Percentiles rank a stretch among this genome's conserved stretches.
Evolutionary conservation across 2,329 filamentous ascomycete genomes (phyloP).

Genomic region (Xylaria sp.): DNA sequence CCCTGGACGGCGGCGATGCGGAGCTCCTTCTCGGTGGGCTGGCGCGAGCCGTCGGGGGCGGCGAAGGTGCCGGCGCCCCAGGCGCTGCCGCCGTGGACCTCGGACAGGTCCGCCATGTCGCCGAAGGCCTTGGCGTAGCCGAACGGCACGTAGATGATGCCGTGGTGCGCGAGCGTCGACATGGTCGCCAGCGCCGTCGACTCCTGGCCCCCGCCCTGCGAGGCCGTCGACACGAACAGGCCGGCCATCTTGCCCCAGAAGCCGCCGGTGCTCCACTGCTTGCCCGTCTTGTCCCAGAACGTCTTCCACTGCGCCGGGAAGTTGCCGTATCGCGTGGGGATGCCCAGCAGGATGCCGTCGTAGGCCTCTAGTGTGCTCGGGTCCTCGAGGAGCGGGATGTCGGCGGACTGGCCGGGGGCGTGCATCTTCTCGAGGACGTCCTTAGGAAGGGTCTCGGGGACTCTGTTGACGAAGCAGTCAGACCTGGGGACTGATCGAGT

Average conservation of each 20-base stretch:
- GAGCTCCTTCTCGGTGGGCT: conserved; percentile 76
- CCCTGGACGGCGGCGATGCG: conserved; percentile 82
- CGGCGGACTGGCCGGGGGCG: conserved; percentile 74
- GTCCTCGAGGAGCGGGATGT: conserved; percentile 65
- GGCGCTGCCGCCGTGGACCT: conserved; percentile 83
- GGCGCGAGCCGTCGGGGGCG: conserved; percentile 76
- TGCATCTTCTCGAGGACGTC: conserved; percentile 91
- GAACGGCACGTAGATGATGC: conserved; percentile 93
- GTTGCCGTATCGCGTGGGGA: conserved; percentile 95
- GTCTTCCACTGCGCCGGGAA: conserved; percentile 95
- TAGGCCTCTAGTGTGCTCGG: conserved; percentile 68
- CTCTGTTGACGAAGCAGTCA: conserved; percentile 44
- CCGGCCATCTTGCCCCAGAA: conserved; percentile 90
- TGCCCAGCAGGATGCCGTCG: conserved; percentile 89
- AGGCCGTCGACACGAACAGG: conserved; percentile 86
- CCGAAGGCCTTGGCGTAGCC: conserved; percentile 83
- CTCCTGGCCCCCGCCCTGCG: conserved; percentile 89
- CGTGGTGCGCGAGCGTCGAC: conserved; percentile 89
- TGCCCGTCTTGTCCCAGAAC: conserved; percentile 89
- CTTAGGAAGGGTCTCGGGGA: conserved; percentile 82
- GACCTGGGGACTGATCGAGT: not conserved
- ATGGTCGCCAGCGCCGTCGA: conserved; percentile 78
- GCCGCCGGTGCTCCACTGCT: conserved; percentile 77
- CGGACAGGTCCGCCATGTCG: conserved; percentile 69
- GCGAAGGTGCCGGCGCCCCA: conserved; percentile 97